These are phyloP conservation scores for Penicillium dipodomyicola DNA, from an alignment of 495 filamentous ascomycete species.

Conservation along the genomic window DNA sequence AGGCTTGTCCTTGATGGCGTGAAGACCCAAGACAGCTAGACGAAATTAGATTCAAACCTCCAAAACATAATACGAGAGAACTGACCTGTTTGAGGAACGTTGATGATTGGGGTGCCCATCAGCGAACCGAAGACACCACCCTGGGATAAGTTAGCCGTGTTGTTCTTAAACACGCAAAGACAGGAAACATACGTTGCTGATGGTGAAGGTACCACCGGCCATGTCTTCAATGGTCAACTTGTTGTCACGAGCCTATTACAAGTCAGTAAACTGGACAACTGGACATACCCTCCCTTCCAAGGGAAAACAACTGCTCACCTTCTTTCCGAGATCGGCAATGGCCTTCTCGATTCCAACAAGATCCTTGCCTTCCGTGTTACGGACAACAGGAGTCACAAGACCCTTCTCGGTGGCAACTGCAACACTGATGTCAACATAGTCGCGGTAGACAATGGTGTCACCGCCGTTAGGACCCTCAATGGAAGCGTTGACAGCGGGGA, in stretches of 20 bases:
- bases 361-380: constrained; percentile 86
- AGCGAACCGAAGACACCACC: constrained; percentile 74
- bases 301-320: constrained; percentile 51
- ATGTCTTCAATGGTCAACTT: constrained; percentile 99
- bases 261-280: constrained; percentile 2
- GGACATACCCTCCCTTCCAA: too few species aligned
- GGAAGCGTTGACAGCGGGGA: constrained; percentile 95
- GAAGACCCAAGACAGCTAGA: constrained; percentile 86
- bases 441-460: constrained; percentile 96
- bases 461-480: constrained; percentile 94
- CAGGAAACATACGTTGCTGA: constrained; percentile 73
- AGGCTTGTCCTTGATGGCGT: constrained; percentile 94
- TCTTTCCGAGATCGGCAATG: constrained; percentile 93
- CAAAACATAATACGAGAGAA: neutral
- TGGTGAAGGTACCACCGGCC: constrained; percentile 98
- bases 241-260: constrained; percentile 74
- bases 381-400: constrained; percentile 92
- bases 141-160: constrained; percentile 35
- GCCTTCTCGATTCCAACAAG: constrained; percentile 84
- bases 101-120: constrained; percentile 99
- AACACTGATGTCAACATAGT: constrained; percentile 97
- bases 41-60: constrained; percentile 19
- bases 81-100: constrained; percentile 81
- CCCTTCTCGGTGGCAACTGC: constrained; percentile 98
- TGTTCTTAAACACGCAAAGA: neutral